Conservation (phyloP, 2,329 filamentous ascomycete genomes). For the Amylocarpus encephaloides region DNA sequence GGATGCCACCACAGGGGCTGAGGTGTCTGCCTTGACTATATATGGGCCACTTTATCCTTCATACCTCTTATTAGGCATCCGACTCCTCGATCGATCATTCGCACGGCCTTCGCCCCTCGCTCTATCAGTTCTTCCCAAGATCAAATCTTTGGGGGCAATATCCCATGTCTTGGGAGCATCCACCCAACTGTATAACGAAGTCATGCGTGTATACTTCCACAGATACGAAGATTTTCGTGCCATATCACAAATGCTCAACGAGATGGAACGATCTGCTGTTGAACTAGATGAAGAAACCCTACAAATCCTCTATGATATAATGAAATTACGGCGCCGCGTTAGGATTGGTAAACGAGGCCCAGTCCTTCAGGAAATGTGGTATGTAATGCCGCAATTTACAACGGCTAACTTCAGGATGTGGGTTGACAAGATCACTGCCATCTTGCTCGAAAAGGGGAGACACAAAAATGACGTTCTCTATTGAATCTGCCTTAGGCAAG, state of each 20-base stretch:
- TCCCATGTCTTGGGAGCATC: slow-evolving; percentile 68
- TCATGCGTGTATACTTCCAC: slow-evolving; percentile 56
- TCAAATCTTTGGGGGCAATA: slow-evolving; percentile 61
- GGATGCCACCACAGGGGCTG: neutral
- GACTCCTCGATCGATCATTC: slow-evolving; percentile 52
- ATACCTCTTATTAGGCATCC: slow-evolving; percentile 51
- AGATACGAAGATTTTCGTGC: slow-evolving; percentile 46
- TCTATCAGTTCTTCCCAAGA: slow-evolving; percentile 56
- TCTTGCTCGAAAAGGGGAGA: slow-evolving; percentile 7
- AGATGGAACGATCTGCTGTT: slow-evolving; percentile 30
- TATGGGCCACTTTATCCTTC: slow-evolving; percentile 60
- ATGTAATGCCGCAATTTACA: slow-evolving; percentile 25
- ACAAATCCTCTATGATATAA: slow-evolving; percentile 22
- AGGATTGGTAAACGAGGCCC: slow-evolving; percentile 15
- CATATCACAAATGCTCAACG: slow-evolving; percentile 21
- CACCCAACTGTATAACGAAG: slow-evolving; percentile 62
- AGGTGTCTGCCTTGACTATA: slow-evolving; percentile 38
- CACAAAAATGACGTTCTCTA: too few relatives aligned
- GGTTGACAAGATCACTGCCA: slow-evolving; percentile 19
- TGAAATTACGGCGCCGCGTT: slow-evolving; percentile 15
- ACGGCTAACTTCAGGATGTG: slow-evolving; percentile 19
- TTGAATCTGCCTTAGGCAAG: too few relatives aligned
- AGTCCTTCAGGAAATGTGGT: slow-evolving; percentile 22
- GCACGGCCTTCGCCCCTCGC: slow-evolving; percentile 50
- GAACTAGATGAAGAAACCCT: slow-evolving; percentile 29